Percentiles rank a stretch among this genome's conserved stretches.
Evolutionary conservation across 176 grass and related monocot genomes (phyloP).

Genomic region (Cenchrus americanus): DNA sequence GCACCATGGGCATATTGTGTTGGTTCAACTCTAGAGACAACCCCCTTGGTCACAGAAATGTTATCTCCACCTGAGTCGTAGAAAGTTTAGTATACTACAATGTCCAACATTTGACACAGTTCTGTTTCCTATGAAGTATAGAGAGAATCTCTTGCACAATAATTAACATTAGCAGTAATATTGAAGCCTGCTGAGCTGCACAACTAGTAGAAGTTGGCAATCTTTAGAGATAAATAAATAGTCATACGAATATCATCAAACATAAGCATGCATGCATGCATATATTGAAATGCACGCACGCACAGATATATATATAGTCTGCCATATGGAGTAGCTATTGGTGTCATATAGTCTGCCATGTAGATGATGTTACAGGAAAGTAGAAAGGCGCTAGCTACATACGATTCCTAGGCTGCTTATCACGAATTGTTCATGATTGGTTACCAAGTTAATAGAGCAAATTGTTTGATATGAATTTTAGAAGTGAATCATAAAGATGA

Average conservation of each 20-base stretch:
- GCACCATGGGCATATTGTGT: conserved; percentile 97
- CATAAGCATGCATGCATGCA: background rate
- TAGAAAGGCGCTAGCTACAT: background rate
- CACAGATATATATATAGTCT: conserved; percentile 11
- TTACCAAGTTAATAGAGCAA: conserved; percentile 13
- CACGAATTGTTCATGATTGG: background rate
- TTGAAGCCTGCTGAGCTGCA: background rate
- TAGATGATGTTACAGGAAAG: background rate
- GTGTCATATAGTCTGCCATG: background rate
- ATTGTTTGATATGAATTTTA: background rate
- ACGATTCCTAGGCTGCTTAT: background rate
- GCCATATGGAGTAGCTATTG: background rate
- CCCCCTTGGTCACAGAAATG: conserved; percentile 98
- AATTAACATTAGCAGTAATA: conserved; percentile 24
- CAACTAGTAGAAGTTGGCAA: background rate
- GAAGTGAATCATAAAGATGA: conserved; percentile 12
- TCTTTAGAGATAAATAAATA: background rate
- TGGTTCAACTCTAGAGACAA: conserved; percentile 96
- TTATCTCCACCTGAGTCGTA: conserved; percentile 83
- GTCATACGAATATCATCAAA: background rate
- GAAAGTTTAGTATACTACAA: conserved; percentile 22
- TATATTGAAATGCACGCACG: conserved; percentile 14
- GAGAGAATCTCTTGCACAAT: background rate
- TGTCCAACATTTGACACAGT: background rate
- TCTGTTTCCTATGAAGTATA: conserved; percentile 24